Base-by-base conservation (phyloP, 257 asterid species). In the Plantago elongata region DNA sequence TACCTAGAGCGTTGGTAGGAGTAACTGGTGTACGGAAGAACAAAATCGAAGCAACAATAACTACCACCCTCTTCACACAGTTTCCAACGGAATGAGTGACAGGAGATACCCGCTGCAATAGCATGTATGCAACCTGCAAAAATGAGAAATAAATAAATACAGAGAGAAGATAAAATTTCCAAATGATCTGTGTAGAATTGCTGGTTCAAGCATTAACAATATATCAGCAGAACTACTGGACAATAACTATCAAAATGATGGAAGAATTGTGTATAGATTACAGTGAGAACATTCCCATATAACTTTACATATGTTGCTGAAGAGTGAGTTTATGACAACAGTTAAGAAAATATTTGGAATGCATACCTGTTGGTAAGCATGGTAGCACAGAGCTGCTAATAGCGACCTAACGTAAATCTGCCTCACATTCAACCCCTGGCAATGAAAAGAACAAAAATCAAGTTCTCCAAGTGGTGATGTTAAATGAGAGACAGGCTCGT, bases 41-140 rank as follows among this genome's bases (percentile, higher is more conserved):
- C 71, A 91, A 73, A 57, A 91, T 96, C 8, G 98, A 86, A 10
- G 92, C 67, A 58, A 91, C 96, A 9, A 91, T 91, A 60, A 88
- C 96, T 60, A 86, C 98, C 64, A 88, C 96, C 37, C 97, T 87
- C 79, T 91, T 91, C 47, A 86, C 95, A 45, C 95, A 88, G 80
- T 91, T 91, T 49, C 90, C 95, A 13, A 91, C 96, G 4, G 98
- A 88, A 69, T 91, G 98, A n/a, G 95, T 88, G 45, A 91, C 89
- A 11, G 95, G 98, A 13, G 96, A 91, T 49, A 88, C 95, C 42
- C 96, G 88, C 76, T 86, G 92, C 79, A 91, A 69, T 71, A 91
- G 84, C 96, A 88, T 91, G 81, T 88, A 91, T 11, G 98, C 78
- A 52, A 91, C 92, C 95, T 91, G 90, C 74, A 66, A 45, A 61